These are phyloP conservation scores for Chrysoporthe puriensis DNA, from an alignment of 2,329 filamentous ascomycete species.

Conservation along the genomic window DNA sequence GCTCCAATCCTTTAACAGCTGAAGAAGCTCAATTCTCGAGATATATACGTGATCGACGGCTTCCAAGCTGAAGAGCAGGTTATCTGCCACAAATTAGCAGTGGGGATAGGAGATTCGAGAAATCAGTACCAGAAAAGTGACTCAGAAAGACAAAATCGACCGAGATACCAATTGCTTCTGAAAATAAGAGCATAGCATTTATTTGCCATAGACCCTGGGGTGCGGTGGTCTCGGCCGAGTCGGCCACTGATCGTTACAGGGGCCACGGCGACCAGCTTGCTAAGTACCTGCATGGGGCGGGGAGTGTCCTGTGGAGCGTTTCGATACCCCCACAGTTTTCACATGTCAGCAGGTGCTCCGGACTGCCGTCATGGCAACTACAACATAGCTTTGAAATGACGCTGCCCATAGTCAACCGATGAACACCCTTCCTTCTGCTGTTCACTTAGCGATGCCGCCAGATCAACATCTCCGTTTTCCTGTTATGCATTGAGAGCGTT, in stretches of 20 bases:
- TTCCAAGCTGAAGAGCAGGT: not conserved
- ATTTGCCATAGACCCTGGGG: not conserved
- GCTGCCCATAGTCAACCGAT: not conserved
- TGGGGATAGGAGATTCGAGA: not conserved
- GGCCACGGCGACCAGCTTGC: not conserved
- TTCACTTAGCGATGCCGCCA: not conserved
- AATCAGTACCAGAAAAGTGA: not conserved
- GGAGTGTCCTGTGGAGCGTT: not conserved
- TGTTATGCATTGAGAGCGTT: not conserved
- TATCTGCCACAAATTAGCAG: not conserved
- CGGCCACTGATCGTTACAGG: not conserved
- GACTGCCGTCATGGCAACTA: not conserved
- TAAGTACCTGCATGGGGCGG: not conserved
- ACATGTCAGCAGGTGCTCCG: constrained; percentile 12
- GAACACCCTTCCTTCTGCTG: not conserved
- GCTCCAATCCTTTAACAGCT: not conserved
- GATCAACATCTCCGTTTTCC: not conserved
- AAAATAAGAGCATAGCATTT: not conserved
- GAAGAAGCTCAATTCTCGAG: not conserved
- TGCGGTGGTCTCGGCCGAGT: constrained; percentile 14
- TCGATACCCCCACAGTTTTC: constrained; percentile 15
- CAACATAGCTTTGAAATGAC: not conserved
- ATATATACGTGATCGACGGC: not conserved
- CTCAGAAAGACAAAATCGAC: not conserved
- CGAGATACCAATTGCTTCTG: no score